A percentile compares a stretch with the other conserved stretches of the same genome.
phyloP scores from a whole-genome alignment of 139 green algal genomes.

The Chlamydomonas urium region DNA sequence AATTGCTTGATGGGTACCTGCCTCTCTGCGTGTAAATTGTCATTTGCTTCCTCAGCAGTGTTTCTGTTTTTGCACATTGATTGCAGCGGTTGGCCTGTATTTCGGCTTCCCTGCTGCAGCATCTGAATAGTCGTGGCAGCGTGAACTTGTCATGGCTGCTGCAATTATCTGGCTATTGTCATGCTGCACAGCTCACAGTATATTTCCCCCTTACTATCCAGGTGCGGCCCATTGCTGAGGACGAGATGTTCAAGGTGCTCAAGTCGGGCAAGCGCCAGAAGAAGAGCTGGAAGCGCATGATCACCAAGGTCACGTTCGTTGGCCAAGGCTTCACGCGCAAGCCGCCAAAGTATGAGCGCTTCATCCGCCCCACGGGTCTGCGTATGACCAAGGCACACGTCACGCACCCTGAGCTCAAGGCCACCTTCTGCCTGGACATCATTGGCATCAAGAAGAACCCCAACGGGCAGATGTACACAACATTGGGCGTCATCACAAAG shows the following conservation, averaged over 20 bases:
- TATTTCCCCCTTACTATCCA: slow-evolving; percentile 20
- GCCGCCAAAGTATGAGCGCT: slow-evolving; percentile 99
- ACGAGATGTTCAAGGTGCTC: slow-evolving; percentile 99
- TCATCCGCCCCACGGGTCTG: slow-evolving; percentile 94
- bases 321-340: slow-evolving; percentile 96
- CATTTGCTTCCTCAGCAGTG: too few relatives aligned
- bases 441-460: slow-evolving; percentile 99
- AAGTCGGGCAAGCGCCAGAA: slow-evolving; percentile 83
- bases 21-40: too few relatives aligned
- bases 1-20: too few relatives aligned
- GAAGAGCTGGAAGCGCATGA: slow-evolving; percentile 99
- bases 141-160: too few relatives aligned
- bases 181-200: too few relatives aligned
- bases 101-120: too few relatives aligned
- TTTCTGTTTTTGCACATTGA: too few relatives aligned
- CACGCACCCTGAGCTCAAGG: slow-evolving; percentile 98
- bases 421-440: slow-evolving; percentile 96
- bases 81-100: too few relatives aligned
- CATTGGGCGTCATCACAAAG: slow-evolving; percentile 96
- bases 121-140: too few relatives aligned
- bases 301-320: slow-evolving; percentile 99
- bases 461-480: slow-evolving; percentile 94
- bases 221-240: slow-evolving; percentile 93
- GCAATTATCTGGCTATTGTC: too few relatives aligned
- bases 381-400: slow-evolving; percentile 98